Evolutionary conservation across 345 rosid species (phyloP), one percentile per base, ranked within the genome.

Genomic region (Camelina hispida): DNA sequence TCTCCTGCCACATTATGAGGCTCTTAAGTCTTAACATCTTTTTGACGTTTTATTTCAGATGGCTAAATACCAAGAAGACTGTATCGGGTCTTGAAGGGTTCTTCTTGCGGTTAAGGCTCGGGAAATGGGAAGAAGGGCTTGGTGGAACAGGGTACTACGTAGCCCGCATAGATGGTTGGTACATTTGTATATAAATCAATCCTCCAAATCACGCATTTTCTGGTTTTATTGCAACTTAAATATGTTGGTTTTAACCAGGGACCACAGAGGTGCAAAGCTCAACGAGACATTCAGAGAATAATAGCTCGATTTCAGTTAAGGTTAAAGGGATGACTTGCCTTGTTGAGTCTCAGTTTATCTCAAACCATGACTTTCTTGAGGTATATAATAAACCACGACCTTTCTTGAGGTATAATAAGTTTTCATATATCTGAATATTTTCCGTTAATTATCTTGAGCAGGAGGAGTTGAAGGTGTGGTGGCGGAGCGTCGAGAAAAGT

Each of bases 391-490:
- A 17, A 89, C 86, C 88, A 89, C 0, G 86, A 91, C 69, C 91
- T 95, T 8, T 76, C 86, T 83, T 9, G 88, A 87, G 97, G 3
- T 37, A 18, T 56, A 50, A 34, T 20, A 32, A 17, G 52, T 16
- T 47, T 15, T 71, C 32, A 28, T 56, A 28, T 56, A n/a, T 61
- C 28, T 60, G 48, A 53, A 65, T 23, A 6, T 35, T 12, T 69
- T 28, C n/a, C 22, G 2, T 8, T 16, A n/a, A 15, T 14, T 23
- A 18, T 22, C 11, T 28, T 73, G 66, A 52, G 75, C 82, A 89
- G 97, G 93, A 91, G 16, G 97, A 94, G 86, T 84, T 94, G n/a
- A 81, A 75, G 72, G 85, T 85, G n/a, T 94, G 98, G 96, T 87
- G 91, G 89, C 35, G 23, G 3, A 80, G 72, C 4, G 78, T 78